A percentile compares a stretch with the other conserved stretches of the same genome.
phyloP scores from a whole-genome alignment of 108 stramenopile species.

The Fistulifera solaris region DNA sequence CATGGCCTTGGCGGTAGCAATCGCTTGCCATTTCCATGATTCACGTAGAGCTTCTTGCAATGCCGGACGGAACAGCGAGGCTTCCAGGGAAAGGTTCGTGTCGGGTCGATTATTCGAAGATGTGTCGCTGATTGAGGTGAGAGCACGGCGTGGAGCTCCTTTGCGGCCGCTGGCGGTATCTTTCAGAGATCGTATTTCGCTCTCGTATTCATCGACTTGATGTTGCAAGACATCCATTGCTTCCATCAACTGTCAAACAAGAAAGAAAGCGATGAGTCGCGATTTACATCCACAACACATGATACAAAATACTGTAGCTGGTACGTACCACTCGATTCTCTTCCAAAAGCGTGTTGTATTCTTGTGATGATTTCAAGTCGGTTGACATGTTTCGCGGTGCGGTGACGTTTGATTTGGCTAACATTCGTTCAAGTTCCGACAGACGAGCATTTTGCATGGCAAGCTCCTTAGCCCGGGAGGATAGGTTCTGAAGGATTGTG shows the following conservation, averaged over 20 bases:
- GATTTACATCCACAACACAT: too few species aligned
- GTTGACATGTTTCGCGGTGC: slow-evolving; percentile 34
- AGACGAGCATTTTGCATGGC: slow-evolving; percentile 59
- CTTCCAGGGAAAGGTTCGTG: slow-evolving; percentile 32
- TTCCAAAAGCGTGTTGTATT: slow-evolving; percentile 43
- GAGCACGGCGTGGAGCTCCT: slow-evolving; percentile 23
- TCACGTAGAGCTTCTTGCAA: slow-evolving; percentile 52
- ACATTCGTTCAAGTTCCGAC: slow-evolving; percentile 57
- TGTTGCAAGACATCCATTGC: slow-evolving; percentile 74
- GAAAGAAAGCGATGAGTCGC: background rate
- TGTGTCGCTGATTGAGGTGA: slow-evolving; percentile 17
- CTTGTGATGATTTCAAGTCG: slow-evolving; percentile 31
- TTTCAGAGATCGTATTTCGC: slow-evolving; percentile 55
- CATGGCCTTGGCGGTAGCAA: slow-evolving; percentile 27
- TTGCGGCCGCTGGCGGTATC: slow-evolving; percentile 15
- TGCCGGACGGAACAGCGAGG: slow-evolving; percentile 68
- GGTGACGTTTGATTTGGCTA: slow-evolving; percentile 41
- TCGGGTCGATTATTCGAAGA: background rate
- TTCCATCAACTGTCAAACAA: slow-evolving; percentile 37
- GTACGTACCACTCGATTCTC: slow-evolving; percentile 42
- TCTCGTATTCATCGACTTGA: slow-evolving; percentile 79
- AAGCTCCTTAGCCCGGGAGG: slow-evolving; percentile 63
- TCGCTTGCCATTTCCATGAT: slow-evolving; percentile 63
- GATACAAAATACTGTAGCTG: too few species aligned
- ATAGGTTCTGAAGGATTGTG: slow-evolving; percentile 25